A percentile compares a stretch with the other conserved stretches of the same genome.
These are phyloP conservation scores for Penicillium paxilli DNA, from an alignment of 495 filamentous ascomycete genomes.

Conservation along the genomic window DNA sequence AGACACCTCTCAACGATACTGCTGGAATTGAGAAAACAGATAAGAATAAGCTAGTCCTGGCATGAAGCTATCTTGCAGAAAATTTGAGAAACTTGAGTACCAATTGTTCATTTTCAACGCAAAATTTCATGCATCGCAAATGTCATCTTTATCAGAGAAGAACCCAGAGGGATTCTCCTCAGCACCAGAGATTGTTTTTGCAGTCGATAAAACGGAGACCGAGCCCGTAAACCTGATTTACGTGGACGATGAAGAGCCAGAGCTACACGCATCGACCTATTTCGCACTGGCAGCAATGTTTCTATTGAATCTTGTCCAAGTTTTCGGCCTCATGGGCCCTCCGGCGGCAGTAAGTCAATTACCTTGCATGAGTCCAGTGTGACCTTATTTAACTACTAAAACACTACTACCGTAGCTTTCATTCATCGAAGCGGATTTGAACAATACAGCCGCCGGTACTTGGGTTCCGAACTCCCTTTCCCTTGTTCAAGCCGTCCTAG, in stretches of 20 bases:
- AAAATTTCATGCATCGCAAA: background rate
- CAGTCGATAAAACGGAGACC: background rate
- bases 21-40: background rate
- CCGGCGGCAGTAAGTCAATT: constrained; percentile 6
- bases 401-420: background rate
- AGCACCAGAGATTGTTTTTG: background rate
- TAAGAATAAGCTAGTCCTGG: background rate
- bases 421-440: constrained; percentile 9
- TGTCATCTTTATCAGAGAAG: background rate
- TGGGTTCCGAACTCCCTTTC: constrained; percentile 12
- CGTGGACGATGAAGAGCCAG: background rate
- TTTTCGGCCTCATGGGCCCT: constrained; percentile 12
- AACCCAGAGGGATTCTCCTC: background rate
- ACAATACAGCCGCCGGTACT: constrained; percentile 7
- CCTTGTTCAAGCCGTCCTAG: constrained; percentile 10
- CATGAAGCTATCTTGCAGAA: background rate
- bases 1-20: background rate
- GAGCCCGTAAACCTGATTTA: background rate
- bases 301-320: constrained; percentile 8
- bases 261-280: constrained; percentile 7
- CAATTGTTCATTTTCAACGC: background rate
- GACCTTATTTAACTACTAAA: too few relatives aligned
- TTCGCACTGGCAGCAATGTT: constrained; percentile 11
- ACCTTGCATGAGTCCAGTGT: too few relatives aligned
- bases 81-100: background rate